These are phyloP conservation scores for Pulveroboletus sp. DNA, from an alignment of 768 basidiomycete genomes.

Conservation along the genomic window DNA sequence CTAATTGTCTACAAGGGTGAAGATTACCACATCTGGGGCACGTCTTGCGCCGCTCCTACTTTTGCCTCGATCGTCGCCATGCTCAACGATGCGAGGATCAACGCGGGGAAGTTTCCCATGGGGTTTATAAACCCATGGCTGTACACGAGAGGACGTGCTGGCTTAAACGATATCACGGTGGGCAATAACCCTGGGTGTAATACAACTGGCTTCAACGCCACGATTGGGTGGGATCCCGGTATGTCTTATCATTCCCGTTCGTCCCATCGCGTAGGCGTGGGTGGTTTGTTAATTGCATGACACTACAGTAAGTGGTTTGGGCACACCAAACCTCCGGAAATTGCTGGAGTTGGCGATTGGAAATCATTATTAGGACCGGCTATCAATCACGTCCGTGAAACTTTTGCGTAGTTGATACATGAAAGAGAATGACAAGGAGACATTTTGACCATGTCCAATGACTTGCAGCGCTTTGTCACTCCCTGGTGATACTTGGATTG, in stretches of 20 bases:
- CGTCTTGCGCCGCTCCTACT: slow-evolving; percentile 61
- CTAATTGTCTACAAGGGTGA: slow-evolving; percentile 43
- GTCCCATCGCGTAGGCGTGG: too few relatives aligned
- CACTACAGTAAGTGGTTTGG: slow-evolving; percentile 48
- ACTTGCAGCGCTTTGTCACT: too few relatives aligned
- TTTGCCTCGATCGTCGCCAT: slow-evolving; percentile 64
- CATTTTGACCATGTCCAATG: too few relatives aligned
- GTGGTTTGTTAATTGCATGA: neutral
- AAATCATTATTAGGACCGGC: too few relatives aligned
- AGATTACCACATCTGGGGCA: too few relatives aligned
- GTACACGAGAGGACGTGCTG: slow-evolving; percentile 36
- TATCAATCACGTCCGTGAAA: too few relatives aligned
- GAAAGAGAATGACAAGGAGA: too few relatives aligned
- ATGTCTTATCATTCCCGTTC: slow-evolving; percentile 60
- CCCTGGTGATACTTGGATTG: too few relatives aligned
- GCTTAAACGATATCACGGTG: slow-evolving; percentile 56
- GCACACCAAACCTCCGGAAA: slow-evolving; percentile 51
- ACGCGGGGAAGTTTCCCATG: slow-evolving; percentile 32
- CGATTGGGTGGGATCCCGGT: too few relatives aligned
- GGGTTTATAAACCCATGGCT: too few relatives aligned
- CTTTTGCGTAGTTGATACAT: too few relatives aligned
- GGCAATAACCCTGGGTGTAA: slow-evolving; percentile 63
- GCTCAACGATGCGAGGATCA: slow-evolving; percentile 60
- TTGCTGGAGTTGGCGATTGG: slow-evolving; percentile 41
- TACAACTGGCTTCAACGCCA: slow-evolving; percentile 64